Base-by-base conservation (phyloP, 352 stramenopile genomes). In the Globisporangium okanoganense region DNA sequence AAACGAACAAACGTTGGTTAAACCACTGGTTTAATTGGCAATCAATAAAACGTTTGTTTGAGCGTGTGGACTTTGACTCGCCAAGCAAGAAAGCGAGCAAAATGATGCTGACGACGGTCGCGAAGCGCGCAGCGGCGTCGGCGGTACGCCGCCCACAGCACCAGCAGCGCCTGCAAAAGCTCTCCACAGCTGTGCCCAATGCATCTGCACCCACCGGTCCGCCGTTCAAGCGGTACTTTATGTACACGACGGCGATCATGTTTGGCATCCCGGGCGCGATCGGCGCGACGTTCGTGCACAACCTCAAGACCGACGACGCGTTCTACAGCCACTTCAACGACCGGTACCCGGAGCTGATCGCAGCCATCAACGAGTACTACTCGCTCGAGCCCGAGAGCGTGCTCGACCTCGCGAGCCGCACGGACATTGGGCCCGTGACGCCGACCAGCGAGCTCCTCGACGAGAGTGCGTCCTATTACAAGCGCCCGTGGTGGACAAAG, bases 271-370 rank as follows among this genome's bases (percentile, higher is more conserved):
- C 85, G 0, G 65, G 77, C 13, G 76, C 58, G 22, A 69, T 90
- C 16, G 81, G 76, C 33, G 82, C 64, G 24, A 73, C 78, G 49
- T 94, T 94, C 49, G 81, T 94, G 62, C 85, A 94, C 75, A 94
- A 94, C 64, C 68, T 94, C 41, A 77, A 87, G 70, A 77, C 73
- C 10, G 85, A 94, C 67, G 78, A 90, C 62, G 79, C 87, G 56
- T 94, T 94, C 65, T 91, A 91, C 70, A 80, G 71, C 65, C 79
- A 94, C 59, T 94, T 94, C 56, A 88, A 85, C 47, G 78, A 86
- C 61, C 82, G 85, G 13, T 94, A 92, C 70, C 85, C 85, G 14
- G 81, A 94, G 5, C 54, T 94, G 2, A 79, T 94, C 27, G 73
- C 76, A 13, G 61, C 66, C 9, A 86, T 94, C 54, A 78, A 91